These are phyloP conservation scores for Adansonia madagascariensis DNA, from an alignment of 441 rosid genomes.

Conservation along the genomic window DNA sequence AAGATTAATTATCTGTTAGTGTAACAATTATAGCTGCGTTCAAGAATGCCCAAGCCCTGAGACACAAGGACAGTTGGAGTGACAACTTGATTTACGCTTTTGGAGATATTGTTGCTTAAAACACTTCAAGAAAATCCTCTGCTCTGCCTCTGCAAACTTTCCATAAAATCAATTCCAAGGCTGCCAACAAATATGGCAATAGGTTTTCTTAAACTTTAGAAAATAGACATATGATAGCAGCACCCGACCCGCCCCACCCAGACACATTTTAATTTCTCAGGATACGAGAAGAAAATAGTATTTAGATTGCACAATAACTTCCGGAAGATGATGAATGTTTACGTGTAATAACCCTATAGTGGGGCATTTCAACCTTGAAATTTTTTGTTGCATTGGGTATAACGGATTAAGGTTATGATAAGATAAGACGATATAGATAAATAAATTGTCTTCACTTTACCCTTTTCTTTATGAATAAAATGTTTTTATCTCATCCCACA, in stretches of 20 bases:
- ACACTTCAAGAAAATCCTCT: not conserved
- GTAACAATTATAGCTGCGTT: not conserved
- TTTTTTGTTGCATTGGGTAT: not conserved
- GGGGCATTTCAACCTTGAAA: not conserved
- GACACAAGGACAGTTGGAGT: not conserved
- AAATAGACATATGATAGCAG: conserved; percentile 7
- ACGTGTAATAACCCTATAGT: not conserved
- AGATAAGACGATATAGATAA: conserved; percentile 7
- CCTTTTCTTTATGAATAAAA: conserved; percentile 9
- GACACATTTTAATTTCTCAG: not conserved
- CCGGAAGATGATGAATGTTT: not conserved
- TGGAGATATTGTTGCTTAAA: not conserved
- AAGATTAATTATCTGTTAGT: not conserved
- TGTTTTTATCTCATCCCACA: not conserved
- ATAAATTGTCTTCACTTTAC: not conserved
- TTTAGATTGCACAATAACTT: not conserved
- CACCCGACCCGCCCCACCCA: not conserved
- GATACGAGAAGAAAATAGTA: not conserved
- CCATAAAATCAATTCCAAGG: not conserved
- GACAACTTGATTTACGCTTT: not conserved
- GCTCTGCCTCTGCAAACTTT: not conserved
- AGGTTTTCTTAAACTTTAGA: not conserved
- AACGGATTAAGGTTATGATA: not conserved
- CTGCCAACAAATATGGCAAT: conserved; percentile 19
- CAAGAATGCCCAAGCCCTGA: not conserved